Conservation (phyloP, 371 early-diverging fungal species). For the Mortierella sp. region DNA sequence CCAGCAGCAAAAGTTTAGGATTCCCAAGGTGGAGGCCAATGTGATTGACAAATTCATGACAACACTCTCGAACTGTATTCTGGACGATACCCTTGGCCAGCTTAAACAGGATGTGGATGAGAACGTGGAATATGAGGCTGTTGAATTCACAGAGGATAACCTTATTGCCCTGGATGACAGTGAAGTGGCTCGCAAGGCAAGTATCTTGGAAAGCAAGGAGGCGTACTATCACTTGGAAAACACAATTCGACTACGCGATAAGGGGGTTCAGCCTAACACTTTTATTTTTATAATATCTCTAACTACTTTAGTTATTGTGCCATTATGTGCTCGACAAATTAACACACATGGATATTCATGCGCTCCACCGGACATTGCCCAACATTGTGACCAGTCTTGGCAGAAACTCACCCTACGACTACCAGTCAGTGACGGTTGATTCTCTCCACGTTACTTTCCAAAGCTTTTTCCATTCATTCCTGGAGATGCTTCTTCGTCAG, state of each 20-base stretch:
- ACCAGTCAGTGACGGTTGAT: conserved; percentile 25
- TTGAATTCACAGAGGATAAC: conserved; percentile 36
- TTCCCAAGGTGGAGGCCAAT: conserved; percentile 44
- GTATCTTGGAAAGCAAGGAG: too few species aligned
- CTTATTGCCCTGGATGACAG: conserved; percentile 49
- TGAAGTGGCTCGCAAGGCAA: conserved; percentile 66
- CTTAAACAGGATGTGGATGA: conserved; percentile 40
- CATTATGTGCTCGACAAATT: conserved; percentile 63
- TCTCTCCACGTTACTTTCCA: conserved; percentile 59
- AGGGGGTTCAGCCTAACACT: too few species aligned
- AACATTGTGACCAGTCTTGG: conserved; percentile 56
- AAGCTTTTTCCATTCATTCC: conserved; percentile 61
- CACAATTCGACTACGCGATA: too few species aligned
- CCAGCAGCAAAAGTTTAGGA: conserved; percentile 49
- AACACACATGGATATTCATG: conserved; percentile 55
- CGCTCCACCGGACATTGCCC: conserved; percentile 57
- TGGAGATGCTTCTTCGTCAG: conserved; percentile 55
- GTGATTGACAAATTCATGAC: conserved; percentile 41
- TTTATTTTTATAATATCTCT: too few species aligned
- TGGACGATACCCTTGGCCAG: conserved; percentile 37
- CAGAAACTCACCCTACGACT: conserved; percentile 40
- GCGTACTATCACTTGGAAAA: too few species aligned
- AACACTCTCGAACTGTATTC: conserved; percentile 31
- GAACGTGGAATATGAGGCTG: conserved; percentile 25
- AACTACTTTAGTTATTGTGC: conserved; percentile 52